Evolutionary conservation across 176 grass and related monocot genomes (phyloP), one percentile per base, ranked within the genome.

Genomic region (Bolboschoenus planiculmis): DNA sequence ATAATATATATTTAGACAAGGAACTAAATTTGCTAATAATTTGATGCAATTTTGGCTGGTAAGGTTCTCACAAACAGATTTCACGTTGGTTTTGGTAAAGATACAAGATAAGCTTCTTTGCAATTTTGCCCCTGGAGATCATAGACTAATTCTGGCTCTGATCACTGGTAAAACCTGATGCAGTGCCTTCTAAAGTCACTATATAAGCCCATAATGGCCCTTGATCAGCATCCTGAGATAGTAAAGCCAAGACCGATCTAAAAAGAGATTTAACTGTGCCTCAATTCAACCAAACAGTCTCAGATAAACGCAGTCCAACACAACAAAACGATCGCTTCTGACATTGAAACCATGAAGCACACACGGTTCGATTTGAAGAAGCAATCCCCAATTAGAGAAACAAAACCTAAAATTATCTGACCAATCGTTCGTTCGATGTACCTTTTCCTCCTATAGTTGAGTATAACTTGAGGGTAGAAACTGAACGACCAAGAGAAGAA

Each of bases 401-500:
- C 15, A 54, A 4, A 50, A n/a, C n/a, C 44, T 31, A 27, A 81
- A 62, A 21, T 51, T 13, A 40, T 35, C 37, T 67, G 61, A 73
- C 10, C 34, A 31, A 78, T 75, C 10, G 47, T 50, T 5, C 36
- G 58, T 50, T 5, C 36, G 58, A 63, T 5, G 14, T 73, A 95
- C 95, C 95, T 98, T 85, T 95, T 98, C 55, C 95, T 82, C 59
- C 16, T 90, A 85, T 87, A 92, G 85, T 98, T 98, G 90, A 98
- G 95, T 73, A 98, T 8, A 72, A 90, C 95, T 74, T 98, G 92
- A 34, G 92, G 92, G 72, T 98, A 98, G 90, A 98, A 98, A 85
- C 95, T 98, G 88, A 98, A 78, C 36, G 95, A 98, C 95, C 95
- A 98, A 16, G 92, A 84, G 56, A 85, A 83, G 92, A 98, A 98